Base-by-base conservation (phyloP, 495 filamentous ascomycete genomes). In the Cladorrhinum samala region DNA sequence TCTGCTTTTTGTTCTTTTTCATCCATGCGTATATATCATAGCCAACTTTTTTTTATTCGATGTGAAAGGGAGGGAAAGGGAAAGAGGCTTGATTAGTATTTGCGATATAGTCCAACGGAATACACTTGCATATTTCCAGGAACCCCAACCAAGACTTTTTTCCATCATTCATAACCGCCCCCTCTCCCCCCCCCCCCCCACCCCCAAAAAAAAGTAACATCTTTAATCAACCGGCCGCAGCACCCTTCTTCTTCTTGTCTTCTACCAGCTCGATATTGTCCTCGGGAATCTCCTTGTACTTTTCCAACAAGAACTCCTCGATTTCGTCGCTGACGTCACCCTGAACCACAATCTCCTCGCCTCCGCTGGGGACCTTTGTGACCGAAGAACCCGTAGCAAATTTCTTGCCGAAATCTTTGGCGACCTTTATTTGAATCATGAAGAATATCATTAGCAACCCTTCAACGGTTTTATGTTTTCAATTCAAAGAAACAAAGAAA, bases 261-360 rank as follows among this genome's bases (percentile, higher is more conserved):
- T 95, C 91, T 13, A 96, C 81, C 57, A 89, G 70, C 68, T 97
- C 94, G 54, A 97, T 86, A 72, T 98, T 96, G 63, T 90, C 88
- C 66, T 93, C 88, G 4, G 93, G 91, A 46, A 97, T 85, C 37
- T 83, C 79, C 60, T 82, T 82, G 65, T 95, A 91, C 59, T 85
- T 83, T 66, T 96, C 91, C 55, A 86, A 67, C 53, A 99, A 66
- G 74, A 88, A 96, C 58, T 97, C 94, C 59, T 85, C 81, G 50
- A 99, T 85, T 68, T 97, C 93, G 64, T 91, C 91, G 68, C 90
- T 94, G 58, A 96, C 83, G 72, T 99, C 93, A 13, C 93, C 93
- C 70, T 99, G 93, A 38, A 99, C 91, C 27, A 95, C 92, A 65
- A 99, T 96, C 75, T 97, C 93, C 70, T 97, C 93, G 9, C 85